Evolutionary conservation across 192 early-diverging fungal genomes (phyloP).

Genomic region (Entomortierella chlamydospora): DNA sequence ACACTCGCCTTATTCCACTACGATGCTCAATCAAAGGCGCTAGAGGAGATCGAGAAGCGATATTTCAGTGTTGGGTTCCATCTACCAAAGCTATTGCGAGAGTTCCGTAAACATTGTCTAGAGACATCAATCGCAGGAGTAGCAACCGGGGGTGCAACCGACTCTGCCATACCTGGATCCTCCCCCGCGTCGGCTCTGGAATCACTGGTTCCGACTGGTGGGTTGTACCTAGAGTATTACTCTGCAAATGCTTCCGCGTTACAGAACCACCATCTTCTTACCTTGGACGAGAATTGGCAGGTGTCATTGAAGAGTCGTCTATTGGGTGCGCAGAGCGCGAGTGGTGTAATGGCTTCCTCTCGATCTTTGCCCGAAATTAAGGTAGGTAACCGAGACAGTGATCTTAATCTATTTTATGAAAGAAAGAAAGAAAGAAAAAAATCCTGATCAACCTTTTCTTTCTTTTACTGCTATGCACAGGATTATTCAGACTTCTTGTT

Average conservation of each 20-base stretch:
- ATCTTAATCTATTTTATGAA: not conserved
- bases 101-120: slow-evolving; percentile 16
- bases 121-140: not conserved
- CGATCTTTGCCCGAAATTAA: slow-evolving; percentile 5
- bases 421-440: no score
- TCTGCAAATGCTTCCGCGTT: slow-evolving; percentile 32
- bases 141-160: not conserved
- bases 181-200: not conserved
- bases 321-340: not conserved
- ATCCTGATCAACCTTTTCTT: no score
- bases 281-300: slow-evolving; percentile 43
- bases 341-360: not conserved
- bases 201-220: slow-evolving; percentile 13
- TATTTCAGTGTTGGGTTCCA: not conserved
- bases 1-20: slow-evolving; percentile 32
- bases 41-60: slow-evolving; percentile 34
- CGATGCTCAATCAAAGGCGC: slow-evolving; percentile 15
- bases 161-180: no score
- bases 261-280: slow-evolving; percentile 23
- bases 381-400: not conserved
- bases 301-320: slow-evolving; percentile 2
- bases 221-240: slow-evolving; percentile 39
- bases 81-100: not conserved
- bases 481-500: slow-evolving; percentile 19
- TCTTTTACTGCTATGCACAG: slow-evolving; percentile 5